Evolutionary conservation across 2,329 filamentous ascomycete genomes (phyloP), one percentile per base, ranked within the genome.

Genomic region (Fusarium goolgardi): DNA sequence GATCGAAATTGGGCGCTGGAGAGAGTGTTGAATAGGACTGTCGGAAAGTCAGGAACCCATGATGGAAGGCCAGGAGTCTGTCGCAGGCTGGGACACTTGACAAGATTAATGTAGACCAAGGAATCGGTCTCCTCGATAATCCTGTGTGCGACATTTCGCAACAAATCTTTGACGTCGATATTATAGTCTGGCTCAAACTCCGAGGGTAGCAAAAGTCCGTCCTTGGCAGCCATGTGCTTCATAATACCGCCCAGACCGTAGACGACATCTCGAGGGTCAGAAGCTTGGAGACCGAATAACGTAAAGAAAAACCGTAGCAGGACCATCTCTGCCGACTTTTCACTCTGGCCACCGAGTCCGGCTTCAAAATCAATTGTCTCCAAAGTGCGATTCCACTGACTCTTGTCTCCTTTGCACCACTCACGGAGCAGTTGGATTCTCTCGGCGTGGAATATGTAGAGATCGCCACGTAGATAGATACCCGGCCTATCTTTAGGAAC

Each of bases 111-210:
- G 0, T 35, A 43, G 1, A 47, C 47, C 4, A 62, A 29, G 1
- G 59, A 62, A 12, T 62, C 59, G 1, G 59, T 62, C 3, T 18
- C 11, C 10, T 62, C 15, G 0, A 62, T 23, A 13, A 62, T 55
- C 8, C 20, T 55, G 8, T 7, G 23, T 1, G 59, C 47, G 5
- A 62, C 35, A 4, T 27, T 5, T 2, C 20, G 35, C 2, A 62
- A n/a, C 3, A 62, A 15, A 1, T 62, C 41, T 5, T 23, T 62
- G 3, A 15, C 13, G 4, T 37, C 35, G 2, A n/a, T 47, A 0
- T n/a, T 9, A 3, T 62, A 62, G 10, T 62, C 15, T 3, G 59
- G 41, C 20, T 43, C 47, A 1, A 62, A 62, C 2, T 23, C 57
- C 0, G 2, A 1, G 0, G 59, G 29, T 2, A 62, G 4, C 0